Evolutionary conservation across 768 basidiomycete species (phyloP).

Genomic region (Suillus luteus): DNA sequence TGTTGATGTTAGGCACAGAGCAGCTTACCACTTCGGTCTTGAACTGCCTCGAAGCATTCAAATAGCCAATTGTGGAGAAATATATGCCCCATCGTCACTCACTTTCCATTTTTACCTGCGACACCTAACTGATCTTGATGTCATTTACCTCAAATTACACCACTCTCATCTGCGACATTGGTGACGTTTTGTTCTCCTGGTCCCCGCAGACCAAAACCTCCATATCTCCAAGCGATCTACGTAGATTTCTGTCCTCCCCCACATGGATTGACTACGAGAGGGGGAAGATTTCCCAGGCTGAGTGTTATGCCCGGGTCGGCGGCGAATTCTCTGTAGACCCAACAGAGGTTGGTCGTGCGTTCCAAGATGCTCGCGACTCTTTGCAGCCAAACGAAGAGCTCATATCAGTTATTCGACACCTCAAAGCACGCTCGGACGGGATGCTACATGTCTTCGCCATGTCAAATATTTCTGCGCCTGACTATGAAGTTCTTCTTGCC

Average conservation of each 20-base stretch:
- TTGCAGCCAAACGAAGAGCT: slow-evolving; percentile 47
- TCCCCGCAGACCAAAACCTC: slow-evolving; percentile 46
- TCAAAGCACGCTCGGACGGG: slow-evolving; percentile 40
- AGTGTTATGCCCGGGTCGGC: slow-evolving; percentile 45
- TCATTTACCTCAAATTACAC: slow-evolving; percentile 7
- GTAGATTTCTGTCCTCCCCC: slow-evolving; percentile 43
- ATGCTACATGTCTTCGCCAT: slow-evolving; percentile 50
- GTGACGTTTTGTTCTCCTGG: slow-evolving; percentile 60
- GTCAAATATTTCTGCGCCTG: slow-evolving; percentile 60
- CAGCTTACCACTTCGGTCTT: slow-evolving; percentile 3
- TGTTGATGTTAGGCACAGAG: slow-evolving; percentile 7
- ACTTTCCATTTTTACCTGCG: background rate
- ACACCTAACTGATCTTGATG: slow-evolving; percentile 1
- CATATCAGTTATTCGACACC: slow-evolving; percentile 46
- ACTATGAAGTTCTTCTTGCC: slow-evolving; percentile 47
- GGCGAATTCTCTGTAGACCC: slow-evolving; percentile 41
- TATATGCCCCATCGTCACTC: background rate
- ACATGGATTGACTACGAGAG: slow-evolving; percentile 60
- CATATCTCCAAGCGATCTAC: slow-evolving; percentile 44
- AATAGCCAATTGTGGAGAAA: slow-evolving; percentile 2
- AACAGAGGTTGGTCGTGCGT: slow-evolving; percentile 44
- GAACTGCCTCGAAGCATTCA: background rate
- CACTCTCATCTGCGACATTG: slow-evolving; percentile 54
- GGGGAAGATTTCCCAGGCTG: slow-evolving; percentile 44
- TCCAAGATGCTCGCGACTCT: slow-evolving; percentile 50